Percentiles rank a stretch among this genome's conserved stretches.
Evolutionary conservation across 1,284 basidiomycete species (phyloP).

Genomic region (Ceratobasidium sp.): DNA sequence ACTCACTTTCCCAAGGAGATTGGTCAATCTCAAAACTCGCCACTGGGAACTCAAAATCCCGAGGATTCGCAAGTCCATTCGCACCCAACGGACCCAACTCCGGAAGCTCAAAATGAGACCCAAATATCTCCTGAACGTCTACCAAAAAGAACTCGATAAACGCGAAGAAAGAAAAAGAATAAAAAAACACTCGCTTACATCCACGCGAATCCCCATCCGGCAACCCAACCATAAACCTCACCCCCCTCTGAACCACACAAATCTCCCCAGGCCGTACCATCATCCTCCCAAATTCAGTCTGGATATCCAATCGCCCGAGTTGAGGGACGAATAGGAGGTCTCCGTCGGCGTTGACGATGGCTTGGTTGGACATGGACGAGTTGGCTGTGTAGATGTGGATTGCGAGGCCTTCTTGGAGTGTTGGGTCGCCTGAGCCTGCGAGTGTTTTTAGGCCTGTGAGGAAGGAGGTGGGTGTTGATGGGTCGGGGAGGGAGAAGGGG

Average conservation of each 20-base stretch:
- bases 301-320: slow-evolving; percentile 74
- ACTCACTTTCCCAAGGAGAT: slow-evolving; percentile 69
- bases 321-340: slow-evolving; percentile 78
- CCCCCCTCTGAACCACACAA: slow-evolving; percentile 73
- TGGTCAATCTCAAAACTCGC: slow-evolving; percentile 76
- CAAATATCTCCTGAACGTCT: slow-evolving; percentile 74
- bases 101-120: slow-evolving; percentile 73
- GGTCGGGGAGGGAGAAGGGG: slow-evolving; percentile 68
- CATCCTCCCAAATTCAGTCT: slow-evolving; percentile 77
- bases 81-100: slow-evolving; percentile 76
- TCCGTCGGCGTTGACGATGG: slow-evolving; percentile 77
- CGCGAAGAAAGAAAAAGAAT: background rate
- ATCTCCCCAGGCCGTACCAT: slow-evolving; percentile 77
- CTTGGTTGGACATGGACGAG: slow-evolving; percentile 72
- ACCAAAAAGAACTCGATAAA: background rate
- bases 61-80: slow-evolving; percentile 71
- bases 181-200: slow-evolving; percentile 49
- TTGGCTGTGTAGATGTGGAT: slow-evolving; percentile 75
- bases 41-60: slow-evolving; percentile 74
- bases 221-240: slow-evolving; percentile 73
- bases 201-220: slow-evolving; percentile 63
- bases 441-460: slow-evolving; percentile 74
- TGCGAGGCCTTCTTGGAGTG: slow-evolving; percentile 70
- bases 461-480: slow-evolving; percentile 65
- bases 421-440: slow-evolving; percentile 74